These are phyloP conservation scores for Amaranthus cruentus DNA, from an alignment of 148 eudicot genomes.

Conservation along the genomic window DNA sequence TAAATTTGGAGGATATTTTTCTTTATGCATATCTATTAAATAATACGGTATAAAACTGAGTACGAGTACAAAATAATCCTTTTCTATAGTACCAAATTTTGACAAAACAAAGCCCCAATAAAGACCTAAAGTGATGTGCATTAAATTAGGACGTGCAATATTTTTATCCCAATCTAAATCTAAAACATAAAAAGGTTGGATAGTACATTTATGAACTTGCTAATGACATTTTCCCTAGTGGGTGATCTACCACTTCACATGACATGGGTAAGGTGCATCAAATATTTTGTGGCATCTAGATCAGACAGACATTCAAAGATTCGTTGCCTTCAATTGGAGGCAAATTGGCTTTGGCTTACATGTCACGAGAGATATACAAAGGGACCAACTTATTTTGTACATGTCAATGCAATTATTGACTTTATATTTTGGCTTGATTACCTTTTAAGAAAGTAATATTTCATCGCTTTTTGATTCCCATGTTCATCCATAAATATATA, in stretches of 20 bases:
- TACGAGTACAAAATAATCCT: neutral
- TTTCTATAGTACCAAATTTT: neutral
- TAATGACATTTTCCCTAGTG: neutral
- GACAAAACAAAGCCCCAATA: neutral
- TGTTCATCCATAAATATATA: neutral
- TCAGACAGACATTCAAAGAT: slow-evolving; percentile 22
- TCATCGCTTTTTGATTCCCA: neutral
- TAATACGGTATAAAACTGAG: neutral
- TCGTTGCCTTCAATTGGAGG: slow-evolving; percentile 33
- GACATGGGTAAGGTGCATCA: slow-evolving; percentile 9
- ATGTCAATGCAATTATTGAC: neutral
- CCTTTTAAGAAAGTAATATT: neutral
- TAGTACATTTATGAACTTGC: neutral
- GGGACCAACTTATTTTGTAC: slow-evolving; percentile 3
- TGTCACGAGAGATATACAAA: slow-evolving; percentile 7
- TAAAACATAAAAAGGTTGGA: neutral
- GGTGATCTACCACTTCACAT: slow-evolving; percentile 25
- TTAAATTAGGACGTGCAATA: slow-evolving; percentile 9
- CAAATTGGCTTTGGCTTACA: slow-evolving; percentile 27
- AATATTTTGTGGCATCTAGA: slow-evolving; percentile 14
- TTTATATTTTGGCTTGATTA: neutral
- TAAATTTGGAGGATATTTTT: no score
- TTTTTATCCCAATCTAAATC: neutral
- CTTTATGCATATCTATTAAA: no score
- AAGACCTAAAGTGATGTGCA: neutral